Conservation (phyloP, 2,329 filamentous ascomycete species). For the Aspergillus latus region DNA sequence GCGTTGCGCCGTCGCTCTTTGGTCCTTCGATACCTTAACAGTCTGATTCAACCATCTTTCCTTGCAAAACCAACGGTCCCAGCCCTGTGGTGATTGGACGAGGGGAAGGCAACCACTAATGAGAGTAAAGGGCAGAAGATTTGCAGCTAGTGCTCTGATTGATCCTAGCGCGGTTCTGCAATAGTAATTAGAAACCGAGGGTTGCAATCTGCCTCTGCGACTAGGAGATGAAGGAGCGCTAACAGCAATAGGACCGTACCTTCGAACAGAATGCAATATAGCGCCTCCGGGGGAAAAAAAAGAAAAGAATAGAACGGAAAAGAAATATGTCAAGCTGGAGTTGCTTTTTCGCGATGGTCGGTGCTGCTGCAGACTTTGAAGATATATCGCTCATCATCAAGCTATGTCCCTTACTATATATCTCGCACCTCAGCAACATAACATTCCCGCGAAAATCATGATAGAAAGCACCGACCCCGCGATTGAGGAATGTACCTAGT, state of each 20-base stretch:
- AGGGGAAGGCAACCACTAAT: conserved; percentile 10
- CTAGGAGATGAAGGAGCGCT: conserved; percentile 5
- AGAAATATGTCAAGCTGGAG: not conserved
- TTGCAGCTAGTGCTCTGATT: conserved; percentile 11
- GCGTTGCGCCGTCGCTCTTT: not conserved
- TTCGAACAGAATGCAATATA: conserved; percentile 9
- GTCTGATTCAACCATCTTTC: not conserved
- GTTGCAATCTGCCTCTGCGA: conserved; percentile 9
- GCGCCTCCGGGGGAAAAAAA: conserved; percentile 2
- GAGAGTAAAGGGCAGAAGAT: conserved; percentile 11
- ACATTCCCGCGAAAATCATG: not conserved
- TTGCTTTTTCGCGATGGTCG: conserved; percentile 6
- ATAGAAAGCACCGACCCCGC: not conserved
- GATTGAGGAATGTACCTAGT: not conserved
- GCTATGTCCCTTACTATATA: not conserved
- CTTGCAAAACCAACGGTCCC: conserved; percentile 9
- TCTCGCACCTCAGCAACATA: not conserved
- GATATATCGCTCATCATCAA: not conserved
- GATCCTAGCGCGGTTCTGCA: conserved; percentile 5
- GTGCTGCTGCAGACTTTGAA: not conserved
- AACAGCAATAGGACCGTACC: not conserved
- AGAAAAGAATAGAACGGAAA: not conserved
- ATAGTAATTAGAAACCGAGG: not conserved
- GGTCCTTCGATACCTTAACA: not conserved
- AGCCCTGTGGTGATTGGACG: conserved; percentile 11